Evolutionary conservation across 2,329 filamentous ascomycete species (phyloP).

Genomic region (Dactylonectria macrodidyma): DNA sequence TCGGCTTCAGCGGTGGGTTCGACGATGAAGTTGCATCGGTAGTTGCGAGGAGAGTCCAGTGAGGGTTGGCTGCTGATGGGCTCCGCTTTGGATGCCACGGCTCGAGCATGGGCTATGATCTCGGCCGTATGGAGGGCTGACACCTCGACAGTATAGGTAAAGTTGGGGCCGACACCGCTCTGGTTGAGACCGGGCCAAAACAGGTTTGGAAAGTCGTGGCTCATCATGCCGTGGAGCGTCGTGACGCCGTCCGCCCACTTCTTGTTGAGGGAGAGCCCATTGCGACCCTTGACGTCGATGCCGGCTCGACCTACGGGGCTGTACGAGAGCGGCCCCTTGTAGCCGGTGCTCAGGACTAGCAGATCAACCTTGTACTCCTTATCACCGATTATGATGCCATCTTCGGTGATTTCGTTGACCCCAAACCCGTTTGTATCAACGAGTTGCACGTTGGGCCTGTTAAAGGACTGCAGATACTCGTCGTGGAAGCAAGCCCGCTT

Average conservation of each 20-base stretch:
- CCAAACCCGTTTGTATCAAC: constrained; percentile 63
- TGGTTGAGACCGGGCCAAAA: constrained; percentile 63
- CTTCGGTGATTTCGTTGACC: not conserved
- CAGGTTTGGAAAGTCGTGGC: constrained; percentile 67
- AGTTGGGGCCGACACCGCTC: constrained; percentile 56
- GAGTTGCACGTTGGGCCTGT: constrained; percentile 66
- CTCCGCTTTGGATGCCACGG: no score
- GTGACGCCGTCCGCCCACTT: constrained; percentile 61
- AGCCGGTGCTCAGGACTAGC: constrained; percentile 53
- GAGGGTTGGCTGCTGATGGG: constrained; percentile 20
- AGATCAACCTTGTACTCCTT: constrained; percentile 18
- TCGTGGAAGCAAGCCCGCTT: constrained; percentile 76
- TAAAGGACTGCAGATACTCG: constrained; percentile 61
- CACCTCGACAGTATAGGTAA: constrained; percentile 54
- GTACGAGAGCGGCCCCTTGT: constrained; percentile 51
- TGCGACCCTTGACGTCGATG: constrained; percentile 58
- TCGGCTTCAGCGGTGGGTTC: constrained; percentile 63
- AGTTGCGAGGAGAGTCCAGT: no score
- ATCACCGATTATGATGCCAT: not conserved
- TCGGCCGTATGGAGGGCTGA: constrained; percentile 60
- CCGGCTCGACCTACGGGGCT: constrained; percentile 39
- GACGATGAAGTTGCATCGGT: constrained; percentile 45
- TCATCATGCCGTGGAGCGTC: constrained; percentile 67
- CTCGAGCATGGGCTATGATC: constrained; percentile 46
- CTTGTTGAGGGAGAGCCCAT: constrained; percentile 59